phyloP scores from a whole-genome alignment of 2,329 filamentous ascomycete genomes.

The Fusarium sp. region DNA sequence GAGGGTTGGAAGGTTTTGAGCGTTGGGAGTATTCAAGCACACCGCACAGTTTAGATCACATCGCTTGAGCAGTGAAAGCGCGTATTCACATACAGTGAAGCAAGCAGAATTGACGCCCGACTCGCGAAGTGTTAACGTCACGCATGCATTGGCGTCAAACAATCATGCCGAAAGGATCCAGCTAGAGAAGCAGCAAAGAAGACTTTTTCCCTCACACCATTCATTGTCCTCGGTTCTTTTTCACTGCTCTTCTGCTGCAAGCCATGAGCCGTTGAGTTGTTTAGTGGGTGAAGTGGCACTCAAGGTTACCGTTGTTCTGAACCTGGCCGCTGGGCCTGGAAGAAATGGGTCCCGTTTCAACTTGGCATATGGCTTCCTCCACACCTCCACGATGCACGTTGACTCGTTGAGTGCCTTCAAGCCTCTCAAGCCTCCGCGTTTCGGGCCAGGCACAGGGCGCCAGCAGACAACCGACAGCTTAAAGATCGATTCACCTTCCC shows the following conservation, averaged over 20 bases:
- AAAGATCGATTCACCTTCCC: constrained; percentile 32
- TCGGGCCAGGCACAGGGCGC: constrained; percentile 39
- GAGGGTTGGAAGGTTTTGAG: constrained; percentile 15
- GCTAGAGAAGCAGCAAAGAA: constrained; percentile 37
- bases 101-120: constrained; percentile 17
- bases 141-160: constrained; percentile 43
- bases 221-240: constrained; percentile 26
- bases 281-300: constrained; percentile 38
- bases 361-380: constrained; percentile 36
- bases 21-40: constrained; percentile 27
- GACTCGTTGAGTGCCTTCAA: constrained; percentile 35
- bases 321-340: constrained; percentile 10
- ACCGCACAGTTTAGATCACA: constrained; percentile 32
- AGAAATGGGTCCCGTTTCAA: constrained; percentile 43
- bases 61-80: constrained; percentile 16
- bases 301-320: constrained; percentile 28
- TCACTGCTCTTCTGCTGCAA: constrained; percentile 31
- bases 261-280: constrained; percentile 32
- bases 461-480: constrained; percentile 27
- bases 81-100: constrained; percentile 15
- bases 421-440: constrained; percentile 39
- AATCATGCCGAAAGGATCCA: constrained; percentile 23
- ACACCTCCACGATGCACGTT: constrained; percentile 37
- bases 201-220: constrained; percentile 38
- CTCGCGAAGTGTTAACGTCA: constrained; percentile 35